Evolutionary conservation across 192 early-diverging fungal species (phyloP).

Genomic region (Helicostylum pulchrum): DNA sequence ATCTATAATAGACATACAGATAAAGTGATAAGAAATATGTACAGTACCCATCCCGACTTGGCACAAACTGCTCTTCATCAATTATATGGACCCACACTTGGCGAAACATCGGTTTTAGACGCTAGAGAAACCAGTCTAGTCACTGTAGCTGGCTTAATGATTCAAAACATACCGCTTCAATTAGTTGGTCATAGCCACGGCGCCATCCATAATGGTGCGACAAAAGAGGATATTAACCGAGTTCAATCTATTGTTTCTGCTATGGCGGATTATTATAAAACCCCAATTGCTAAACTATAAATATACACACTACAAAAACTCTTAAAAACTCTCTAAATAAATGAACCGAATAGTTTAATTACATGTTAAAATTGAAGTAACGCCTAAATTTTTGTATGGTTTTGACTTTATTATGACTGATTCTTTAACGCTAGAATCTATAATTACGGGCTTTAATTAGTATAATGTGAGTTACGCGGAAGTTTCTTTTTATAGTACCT

Average conservation of each 20-base stretch:
- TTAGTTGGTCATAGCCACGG: constrained; percentile 20
- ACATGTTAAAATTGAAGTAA: too few species aligned
- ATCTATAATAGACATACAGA: constrained; percentile 24
- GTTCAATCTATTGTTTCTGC: constrained; percentile 12
- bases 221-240: constrained; percentile 10
- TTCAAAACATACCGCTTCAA: constrained; percentile 16
- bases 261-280: constrained; percentile 10
- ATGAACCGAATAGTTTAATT: too few species aligned
- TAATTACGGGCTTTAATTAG: too few species aligned
- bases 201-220: constrained; percentile 25
- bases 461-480: too few species aligned
- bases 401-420: too few species aligned
- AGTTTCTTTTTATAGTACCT: not conserved
- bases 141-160: constrained; percentile 12
- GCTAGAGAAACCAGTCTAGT: constrained; percentile 23
- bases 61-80: constrained; percentile 27
- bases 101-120: constrained; percentile 6
- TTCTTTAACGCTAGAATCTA: too few species aligned
- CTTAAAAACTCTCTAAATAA: too few species aligned
- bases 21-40: constrained; percentile 18
- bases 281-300: constrained; percentile 9
- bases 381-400: too few species aligned
- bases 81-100: constrained; percentile 24
- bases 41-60: constrained; percentile 18
- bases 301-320: not conserved